Evolutionary conservation across 306 rosid genomes (phyloP), one percentile per base, ranked within the genome.

Genomic region (Lathyrus tuberosus): DNA sequence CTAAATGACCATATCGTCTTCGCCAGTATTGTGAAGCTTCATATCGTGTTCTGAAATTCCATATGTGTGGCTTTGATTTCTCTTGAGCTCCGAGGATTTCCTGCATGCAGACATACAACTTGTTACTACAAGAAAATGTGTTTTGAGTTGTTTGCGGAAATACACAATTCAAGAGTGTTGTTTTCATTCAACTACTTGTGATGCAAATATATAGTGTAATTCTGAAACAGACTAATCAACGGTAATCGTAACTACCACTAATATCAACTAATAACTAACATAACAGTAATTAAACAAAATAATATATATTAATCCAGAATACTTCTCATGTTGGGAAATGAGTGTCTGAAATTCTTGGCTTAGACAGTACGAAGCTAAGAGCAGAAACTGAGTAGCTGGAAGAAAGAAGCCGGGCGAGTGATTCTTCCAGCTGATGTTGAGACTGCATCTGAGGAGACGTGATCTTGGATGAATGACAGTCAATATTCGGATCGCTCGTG

Each of bases 11-110:
- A 54, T 69, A 90, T 9, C 65, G 52, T 48, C 73, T 31, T 44
- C 77, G 69, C 98, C 95, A 94, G 72, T 83, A 3, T 8, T 76
- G 46, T 3, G 95, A 81, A 71, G 96, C 86, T 83, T 83, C 96
- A 82, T 85, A 87, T n/a, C 82, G 84, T 11, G 91, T 85, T 42
- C 94, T 88, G 71, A 82, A 80, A 42, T 80, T 83, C 98, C 95
- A 94, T 28, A 90, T 80, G 69, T 90, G 98, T 70, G 79, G 3
- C 80, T 84, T 84, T 33, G 83, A 77, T 64, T 83, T 84, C 73
- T 88, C 92, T 46, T 85, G 84, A 73, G 76, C 17, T 78, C 88
- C 88, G 68, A 94, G 82, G 82, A 90, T 80, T 73, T 87, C 98
- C 97, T 94, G 89, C 89, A 73, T 33, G 30, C 69, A 72, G 35